phyloP scores from a whole-genome alignment of 179 eudicot genomes.

The Nepenthes alata region DNA sequence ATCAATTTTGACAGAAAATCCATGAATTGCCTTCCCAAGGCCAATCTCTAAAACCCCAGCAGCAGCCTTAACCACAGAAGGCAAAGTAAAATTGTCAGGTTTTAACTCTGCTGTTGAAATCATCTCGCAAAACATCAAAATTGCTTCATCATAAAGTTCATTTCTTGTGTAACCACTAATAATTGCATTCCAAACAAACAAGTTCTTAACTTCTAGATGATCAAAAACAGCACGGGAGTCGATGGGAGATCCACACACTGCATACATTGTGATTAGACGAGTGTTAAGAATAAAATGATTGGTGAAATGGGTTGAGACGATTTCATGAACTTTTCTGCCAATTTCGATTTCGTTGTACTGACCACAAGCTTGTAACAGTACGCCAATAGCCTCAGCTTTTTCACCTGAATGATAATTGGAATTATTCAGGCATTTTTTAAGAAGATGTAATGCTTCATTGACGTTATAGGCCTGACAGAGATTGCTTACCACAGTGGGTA shows the following conservation, averaged over 20 bases:
- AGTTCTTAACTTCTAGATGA: conserved; percentile 19
- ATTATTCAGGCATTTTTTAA: conserved; percentile 10
- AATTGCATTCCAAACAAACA: conserved; percentile 53
- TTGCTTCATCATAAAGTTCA: conserved; percentile 29
- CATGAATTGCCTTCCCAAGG: conserved; percentile 35
- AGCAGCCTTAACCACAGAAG: conserved; percentile 55
- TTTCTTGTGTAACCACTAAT: conserved; percentile 45
- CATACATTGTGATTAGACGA: conserved; percentile 42
- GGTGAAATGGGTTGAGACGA: conserved; percentile 20
- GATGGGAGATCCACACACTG: conserved; percentile 33
- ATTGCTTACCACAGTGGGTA: conserved; percentile 2
- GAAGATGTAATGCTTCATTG: conserved; percentile 14
- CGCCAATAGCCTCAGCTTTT: conserved; percentile 13
- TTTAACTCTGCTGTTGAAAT: conserved; percentile 16
- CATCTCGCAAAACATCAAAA: conserved; percentile 27
- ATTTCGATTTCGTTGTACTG: conserved; percentile 24
- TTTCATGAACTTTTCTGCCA: conserved; percentile 24
- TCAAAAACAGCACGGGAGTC: conserved; percentile 30
- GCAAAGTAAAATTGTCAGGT: conserved; percentile 59
- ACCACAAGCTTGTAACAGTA: conserved; percentile 40
- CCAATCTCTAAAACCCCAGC: conserved; percentile 28
- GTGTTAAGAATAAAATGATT: conserved; percentile 29
- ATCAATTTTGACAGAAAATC: conserved; percentile 33
- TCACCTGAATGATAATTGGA: conserved; percentile 2
- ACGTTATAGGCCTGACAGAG: conserved; percentile 22